phyloP scores from a whole-genome alignment of 345 rosid genomes.

The Bretschneidera sinensis region DNA sequence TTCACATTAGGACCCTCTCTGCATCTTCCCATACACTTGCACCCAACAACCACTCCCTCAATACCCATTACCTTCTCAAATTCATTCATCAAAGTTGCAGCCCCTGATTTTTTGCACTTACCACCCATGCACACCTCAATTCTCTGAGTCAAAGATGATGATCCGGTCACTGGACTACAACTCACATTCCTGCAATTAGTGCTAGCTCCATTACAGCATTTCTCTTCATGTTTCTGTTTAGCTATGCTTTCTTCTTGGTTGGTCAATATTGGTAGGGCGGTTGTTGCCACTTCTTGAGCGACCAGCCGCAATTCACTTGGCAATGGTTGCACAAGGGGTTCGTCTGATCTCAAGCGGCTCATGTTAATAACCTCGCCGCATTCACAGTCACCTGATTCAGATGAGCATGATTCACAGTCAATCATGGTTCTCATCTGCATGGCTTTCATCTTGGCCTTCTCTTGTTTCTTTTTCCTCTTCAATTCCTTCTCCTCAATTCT shows the following conservation, averaged over 20 bases:
- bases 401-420: conserved; percentile 32
- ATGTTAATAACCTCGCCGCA: conserved; percentile 46
- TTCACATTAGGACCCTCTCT: conserved; percentile 65
- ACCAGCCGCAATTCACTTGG: neutral
- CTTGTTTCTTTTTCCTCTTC: conserved; percentile 49
- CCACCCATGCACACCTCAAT: conserved; percentile 78
- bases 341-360: conserved; percentile 35
- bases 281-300: neutral
- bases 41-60: conserved; percentile 49
- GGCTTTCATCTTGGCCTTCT: conserved; percentile 40
- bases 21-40: conserved; percentile 84
- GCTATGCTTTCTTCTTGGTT: neutral
- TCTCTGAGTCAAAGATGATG: conserved; percentile 26
- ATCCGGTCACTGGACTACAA: neutral
- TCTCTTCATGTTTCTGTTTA: neutral
- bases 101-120: conserved; percentile 67
- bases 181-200: no score
- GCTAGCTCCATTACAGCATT: conserved; percentile 3
- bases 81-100: conserved; percentile 44
- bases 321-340: conserved; percentile 4
- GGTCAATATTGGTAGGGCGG: no score
- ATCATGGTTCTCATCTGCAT: conserved; percentile 21
- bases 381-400: conserved; percentile 49
- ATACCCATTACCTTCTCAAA: conserved; percentile 44
- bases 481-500: conserved; percentile 51